phyloP scores from a whole-genome alignment of 257 asterid genomes.

The Marsdenia floribunda region DNA sequence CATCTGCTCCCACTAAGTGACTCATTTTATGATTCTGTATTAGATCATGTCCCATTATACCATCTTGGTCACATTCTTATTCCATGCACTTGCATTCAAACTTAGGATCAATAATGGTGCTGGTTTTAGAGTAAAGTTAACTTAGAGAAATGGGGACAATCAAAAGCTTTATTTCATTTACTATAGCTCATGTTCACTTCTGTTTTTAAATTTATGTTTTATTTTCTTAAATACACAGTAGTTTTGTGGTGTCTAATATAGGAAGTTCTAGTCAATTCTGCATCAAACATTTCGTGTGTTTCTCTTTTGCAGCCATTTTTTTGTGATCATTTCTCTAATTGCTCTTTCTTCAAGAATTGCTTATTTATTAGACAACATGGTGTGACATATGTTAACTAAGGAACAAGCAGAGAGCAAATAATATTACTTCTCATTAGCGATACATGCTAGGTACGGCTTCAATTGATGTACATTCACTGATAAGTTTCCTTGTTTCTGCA shows the following conservation, averaged over 20 bases:
- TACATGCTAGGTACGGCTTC: neutral
- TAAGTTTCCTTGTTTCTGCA: neutral
- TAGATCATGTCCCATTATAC: neutral
- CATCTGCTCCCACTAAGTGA: neutral
- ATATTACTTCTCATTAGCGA: neutral
- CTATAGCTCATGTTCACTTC: neutral
- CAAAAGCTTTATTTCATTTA: neutral
- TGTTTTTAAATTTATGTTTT: neutral
- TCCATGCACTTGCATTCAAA: neutral
- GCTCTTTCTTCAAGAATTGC: neutral
- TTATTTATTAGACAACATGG: neutral
- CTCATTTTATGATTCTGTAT: neutral
- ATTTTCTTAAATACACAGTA: neutral
- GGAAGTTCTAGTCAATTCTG: neutral
- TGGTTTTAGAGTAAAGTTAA: neutral
- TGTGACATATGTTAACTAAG: neutral
- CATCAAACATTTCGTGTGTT: neutral
- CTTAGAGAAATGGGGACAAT: neutral
- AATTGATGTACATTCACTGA: neutral
- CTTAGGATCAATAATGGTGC: neutral
- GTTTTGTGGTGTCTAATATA: neutral
- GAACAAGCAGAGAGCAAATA: neutral
- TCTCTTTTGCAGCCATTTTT: neutral
- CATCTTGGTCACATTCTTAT: neutral
- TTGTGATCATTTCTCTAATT: neutral